Evolutionary conservation across 192 early-diverging fungal genomes (phyloP).

Genomic region (Kickxella alabastrina): DNA sequence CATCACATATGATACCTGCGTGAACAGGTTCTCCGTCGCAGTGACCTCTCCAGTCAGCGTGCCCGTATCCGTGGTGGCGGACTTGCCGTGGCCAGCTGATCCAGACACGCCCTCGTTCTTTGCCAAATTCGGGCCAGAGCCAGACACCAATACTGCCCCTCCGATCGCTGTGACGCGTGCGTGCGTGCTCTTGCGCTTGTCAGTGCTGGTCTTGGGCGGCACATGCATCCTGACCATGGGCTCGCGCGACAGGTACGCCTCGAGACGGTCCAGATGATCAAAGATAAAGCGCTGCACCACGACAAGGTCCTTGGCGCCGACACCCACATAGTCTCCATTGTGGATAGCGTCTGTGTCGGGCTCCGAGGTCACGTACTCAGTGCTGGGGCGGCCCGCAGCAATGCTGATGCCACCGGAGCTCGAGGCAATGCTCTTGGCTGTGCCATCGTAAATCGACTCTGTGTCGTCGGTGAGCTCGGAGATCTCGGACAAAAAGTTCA

Average conservation of each 20-base stretch:
- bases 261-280: slow-evolving; percentile 67
- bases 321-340: slow-evolving; percentile 22
- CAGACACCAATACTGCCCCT: neutral
- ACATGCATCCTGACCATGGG: slow-evolving; percentile 47
- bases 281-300: slow-evolving; percentile 63
- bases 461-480: slow-evolving; percentile 53
- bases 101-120: neutral
- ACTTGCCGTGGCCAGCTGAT: slow-evolving; percentile 6
- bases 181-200: slow-evolving; percentile 35
- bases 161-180: slow-evolving; percentile 7
- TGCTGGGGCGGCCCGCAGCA: slow-evolving; percentile 19
- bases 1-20: slow-evolving; percentile 77
- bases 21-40: slow-evolving; percentile 65
- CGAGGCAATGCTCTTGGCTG: slow-evolving; percentile 37
- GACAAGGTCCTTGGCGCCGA: slow-evolving; percentile 51
- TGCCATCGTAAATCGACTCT: slow-evolving; percentile 43
- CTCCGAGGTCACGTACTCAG: slow-evolving; percentile 32
- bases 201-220: slow-evolving; percentile 28
- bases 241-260: slow-evolving; percentile 61
- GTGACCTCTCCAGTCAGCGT: slow-evolving; percentile 25
- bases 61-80: neutral
- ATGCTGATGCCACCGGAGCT: slow-evolving; percentile 19
- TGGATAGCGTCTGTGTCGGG: slow-evolving; percentile 18
- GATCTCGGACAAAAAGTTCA: slow-evolving; percentile 75
- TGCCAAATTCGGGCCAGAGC: neutral